Evolutionary conservation across 2,329 filamentous ascomycete genomes (phyloP), one percentile per base, ranked within the genome.

Genomic region (Mycosphaerella arachidis): DNA sequence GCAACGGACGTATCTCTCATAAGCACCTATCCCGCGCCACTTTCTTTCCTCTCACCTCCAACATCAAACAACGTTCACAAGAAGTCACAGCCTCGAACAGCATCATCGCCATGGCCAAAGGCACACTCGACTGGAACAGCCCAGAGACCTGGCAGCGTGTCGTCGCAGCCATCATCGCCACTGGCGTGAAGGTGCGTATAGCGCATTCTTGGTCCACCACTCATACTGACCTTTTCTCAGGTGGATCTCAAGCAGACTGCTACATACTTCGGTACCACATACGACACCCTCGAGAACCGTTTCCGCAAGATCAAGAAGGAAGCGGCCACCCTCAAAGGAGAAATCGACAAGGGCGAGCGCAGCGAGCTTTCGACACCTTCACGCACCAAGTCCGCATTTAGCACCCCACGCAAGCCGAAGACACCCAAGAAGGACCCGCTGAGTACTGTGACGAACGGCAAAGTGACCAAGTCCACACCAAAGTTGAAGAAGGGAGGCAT

Each of bases 231-330:
- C 29, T 18, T 18, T 2, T 16, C 8, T 16, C 46, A 83, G 81
- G 71, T 81, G 24, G 75, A 82, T 58, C 76, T 77, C 65, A 67
- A 66, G 1, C 68, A 72, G 3, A 76, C 81, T 27, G 80, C 80
- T 0, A 65, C 68, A 1, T 68, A 78, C 55, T 83, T 78, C 63
- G 77, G 75, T 0, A 77, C 78, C 0, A 81, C 77, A 0, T 81
- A 80, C 69, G 73, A 81, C 60, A 71, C 79, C 0, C 75, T 83
- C 27, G 77, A 82, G 61, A 73, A 74, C 48, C 75, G 74, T 2
- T 75, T 83, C 37, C 77, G 78, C 48, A 74, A 72, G 50, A 76
- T 75, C 60, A 81, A 79, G 52, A 75, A 75, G 52, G 53, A 70
- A 1, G 78, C 79, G 0, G 67, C 70, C 0, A 62, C 67, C 16